Evolutionary conservation across 305 asterid species (phyloP).

Genomic region (Solanum chacoense): DNA sequence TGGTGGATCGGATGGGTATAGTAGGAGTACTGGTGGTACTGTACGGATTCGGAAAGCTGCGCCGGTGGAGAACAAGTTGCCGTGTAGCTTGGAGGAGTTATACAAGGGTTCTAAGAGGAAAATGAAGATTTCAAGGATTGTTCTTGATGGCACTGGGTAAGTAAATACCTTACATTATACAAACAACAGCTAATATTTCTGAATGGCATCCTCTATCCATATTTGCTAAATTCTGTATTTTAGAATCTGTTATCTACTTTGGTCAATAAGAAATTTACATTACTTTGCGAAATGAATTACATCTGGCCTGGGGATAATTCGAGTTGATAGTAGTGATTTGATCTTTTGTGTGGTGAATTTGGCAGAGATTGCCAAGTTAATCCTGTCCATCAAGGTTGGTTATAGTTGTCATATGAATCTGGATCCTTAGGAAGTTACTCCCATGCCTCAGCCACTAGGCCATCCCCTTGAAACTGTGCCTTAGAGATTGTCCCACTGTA

Average conservation of each 20-base stretch:
- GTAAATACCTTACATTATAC: background rate
- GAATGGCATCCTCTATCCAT: background rate
- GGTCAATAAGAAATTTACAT: background rate
- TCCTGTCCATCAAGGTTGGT: background rate
- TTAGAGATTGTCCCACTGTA: background rate
- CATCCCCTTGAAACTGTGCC: background rate
- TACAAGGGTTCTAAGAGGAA: conserved; percentile 59
- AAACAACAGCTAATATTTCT: background rate
- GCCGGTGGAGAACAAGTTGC: conserved; percentile 44
- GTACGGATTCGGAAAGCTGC: conserved; percentile 38
- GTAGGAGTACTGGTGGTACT: conserved; percentile 11
- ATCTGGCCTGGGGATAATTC: background rate
- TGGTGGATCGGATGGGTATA: conserved; percentile 22
- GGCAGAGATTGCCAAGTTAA: background rate
- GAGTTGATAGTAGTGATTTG: background rate
- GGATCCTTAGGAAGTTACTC: background rate
- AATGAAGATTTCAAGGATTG: conserved; percentile 51
- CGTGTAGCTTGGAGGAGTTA: conserved; percentile 59
- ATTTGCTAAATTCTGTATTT: background rate
- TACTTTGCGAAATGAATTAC: background rate
- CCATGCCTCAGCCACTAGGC: background rate
- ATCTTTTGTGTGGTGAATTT: background rate
- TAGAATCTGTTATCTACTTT: background rate
- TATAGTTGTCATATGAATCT: background rate
- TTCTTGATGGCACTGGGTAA: conserved; percentile 34